phyloP scores from a whole-genome alignment of 225 moss, liverwort and hornwort species.

The Anthoceros angustus region DNA sequence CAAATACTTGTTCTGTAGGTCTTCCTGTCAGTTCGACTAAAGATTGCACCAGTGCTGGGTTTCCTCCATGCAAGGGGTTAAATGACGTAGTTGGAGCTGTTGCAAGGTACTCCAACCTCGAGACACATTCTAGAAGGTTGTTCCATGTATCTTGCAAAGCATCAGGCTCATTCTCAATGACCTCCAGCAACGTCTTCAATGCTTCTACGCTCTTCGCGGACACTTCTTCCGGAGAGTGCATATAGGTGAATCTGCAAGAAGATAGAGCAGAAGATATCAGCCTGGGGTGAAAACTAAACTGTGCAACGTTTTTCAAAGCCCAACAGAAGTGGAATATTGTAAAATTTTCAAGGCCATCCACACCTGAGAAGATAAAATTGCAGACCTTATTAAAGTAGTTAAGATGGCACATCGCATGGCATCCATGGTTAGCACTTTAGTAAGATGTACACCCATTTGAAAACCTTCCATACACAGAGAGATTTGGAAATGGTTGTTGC shows the following conservation, averaged over 20 bases:
- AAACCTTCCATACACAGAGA: constrained; percentile 95
- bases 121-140: constrained; percentile 90
- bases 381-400: constrained; percentile 56
- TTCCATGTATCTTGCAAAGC: constrained; percentile 96
- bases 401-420: constrained; percentile 98
- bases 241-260: constrained; percentile 56
- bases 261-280: not conserved
- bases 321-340: no score
- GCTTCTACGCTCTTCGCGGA: constrained; percentile 92
- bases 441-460: constrained; percentile 79
- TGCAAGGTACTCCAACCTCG: constrained; percentile 83
- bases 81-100: constrained; percentile 59
- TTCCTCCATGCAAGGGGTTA: constrained; percentile 73
- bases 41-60: constrained; percentile 71
- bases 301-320: no score
- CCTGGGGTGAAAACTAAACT: no score
- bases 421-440: constrained; percentile 93
- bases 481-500: constrained; percentile 70
- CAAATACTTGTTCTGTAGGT: constrained; percentile 92
- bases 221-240: constrained; percentile 98
- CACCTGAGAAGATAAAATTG: no score
- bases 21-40: constrained; percentile 90
- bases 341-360: no score
- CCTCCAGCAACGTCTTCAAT: constrained; percentile 55
- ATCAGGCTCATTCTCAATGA: constrained; percentile 84